A percentile compares a stretch with the other conserved stretches of the same genome.
phyloP scores from a whole-genome alignment of 306 rosid species.

The Pueraria montana region DNA sequence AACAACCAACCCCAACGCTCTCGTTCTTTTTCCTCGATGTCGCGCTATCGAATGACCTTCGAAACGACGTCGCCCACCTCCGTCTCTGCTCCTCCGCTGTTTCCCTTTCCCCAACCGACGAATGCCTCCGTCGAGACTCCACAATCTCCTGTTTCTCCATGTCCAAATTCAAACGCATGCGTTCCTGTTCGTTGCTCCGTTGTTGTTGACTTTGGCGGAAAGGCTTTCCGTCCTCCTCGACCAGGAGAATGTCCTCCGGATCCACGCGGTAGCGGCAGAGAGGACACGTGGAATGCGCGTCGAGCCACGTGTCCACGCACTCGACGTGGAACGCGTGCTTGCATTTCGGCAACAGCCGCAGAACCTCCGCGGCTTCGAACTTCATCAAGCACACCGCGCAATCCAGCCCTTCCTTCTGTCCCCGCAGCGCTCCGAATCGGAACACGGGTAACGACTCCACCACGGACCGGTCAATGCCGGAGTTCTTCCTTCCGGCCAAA shows the following conservation, averaged over 20 bases:
- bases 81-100: slow-evolving; percentile 8
- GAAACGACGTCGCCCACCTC: slow-evolving; percentile 54
- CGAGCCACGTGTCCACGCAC: slow-evolving; percentile 98
- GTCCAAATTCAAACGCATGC: background rate
- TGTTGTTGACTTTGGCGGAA: background rate
- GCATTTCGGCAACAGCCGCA: slow-evolving; percentile 86
- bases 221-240: slow-evolving; percentile 54
- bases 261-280: slow-evolving; percentile 88
- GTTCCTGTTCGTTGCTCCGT: background rate
- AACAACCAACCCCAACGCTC: slow-evolving; percentile 50
- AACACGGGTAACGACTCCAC: slow-evolving; percentile 85
- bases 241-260: slow-evolving; percentile 81
- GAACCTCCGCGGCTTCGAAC: slow-evolving; percentile 75
- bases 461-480: slow-evolving; percentile 78
- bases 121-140: slow-evolving; percentile 66
- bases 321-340: slow-evolving; percentile 96
- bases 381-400: slow-evolving; percentile 82
- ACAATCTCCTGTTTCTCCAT: slow-evolving; percentile 43
- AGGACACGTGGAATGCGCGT: slow-evolving; percentile 97
- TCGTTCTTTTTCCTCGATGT: slow-evolving; percentile 39
- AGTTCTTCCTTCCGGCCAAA: slow-evolving; percentile 62
- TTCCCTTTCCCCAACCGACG: slow-evolving; percentile 71
- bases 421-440: slow-evolving; percentile 72
- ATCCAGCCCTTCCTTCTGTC: slow-evolving; percentile 75
- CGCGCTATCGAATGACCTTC: slow-evolving; percentile 76